Evolutionary conservation across 2,329 filamentous ascomycete species (phyloP).

Genomic region (Clarireedia paspali): DNA sequence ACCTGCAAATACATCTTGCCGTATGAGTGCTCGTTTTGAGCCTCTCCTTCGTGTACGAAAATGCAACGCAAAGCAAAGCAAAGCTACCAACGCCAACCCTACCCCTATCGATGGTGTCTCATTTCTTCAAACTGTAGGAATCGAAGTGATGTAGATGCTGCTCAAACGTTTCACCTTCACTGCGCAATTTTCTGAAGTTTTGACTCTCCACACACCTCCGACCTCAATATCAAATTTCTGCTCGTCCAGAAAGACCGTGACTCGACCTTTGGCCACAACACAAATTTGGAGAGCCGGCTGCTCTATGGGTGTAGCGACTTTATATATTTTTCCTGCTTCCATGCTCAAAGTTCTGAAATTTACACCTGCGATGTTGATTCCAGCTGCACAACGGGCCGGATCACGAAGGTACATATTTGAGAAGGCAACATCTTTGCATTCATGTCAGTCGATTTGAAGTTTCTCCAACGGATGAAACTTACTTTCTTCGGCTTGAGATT

Average conservation of each 20-base stretch:
- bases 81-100: background rate
- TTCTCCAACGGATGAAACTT: slow-evolving; percentile 1
- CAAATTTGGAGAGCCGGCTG: slow-evolving; percentile 10
- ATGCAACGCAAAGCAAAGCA: background rate
- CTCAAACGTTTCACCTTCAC: background rate
- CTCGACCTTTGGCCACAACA: slow-evolving; percentile 13
- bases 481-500: slow-evolving; percentile 18
- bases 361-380: slow-evolving; percentile 11
- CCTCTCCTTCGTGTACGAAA: background rate
- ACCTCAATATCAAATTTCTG: slow-evolving; percentile 13
- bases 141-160: background rate
- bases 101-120: background rate
- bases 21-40: background rate
- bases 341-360: slow-evolving; percentile 13
- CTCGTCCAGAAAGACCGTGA: slow-evolving; percentile 12
- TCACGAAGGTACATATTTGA: slow-evolving; percentile 15
- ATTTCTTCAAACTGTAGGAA: background rate
- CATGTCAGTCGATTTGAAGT: background rate
- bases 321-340: background rate
- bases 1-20: too few species aligned
- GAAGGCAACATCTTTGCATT: slow-evolving; percentile 18
- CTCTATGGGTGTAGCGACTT: background rate
- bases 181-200: slow-evolving; percentile 12
- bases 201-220: slow-evolving; percentile 18
- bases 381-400: background rate